Conservation (phyloP, 345 rosid genomes). For the Raphanus sativus region DNA sequence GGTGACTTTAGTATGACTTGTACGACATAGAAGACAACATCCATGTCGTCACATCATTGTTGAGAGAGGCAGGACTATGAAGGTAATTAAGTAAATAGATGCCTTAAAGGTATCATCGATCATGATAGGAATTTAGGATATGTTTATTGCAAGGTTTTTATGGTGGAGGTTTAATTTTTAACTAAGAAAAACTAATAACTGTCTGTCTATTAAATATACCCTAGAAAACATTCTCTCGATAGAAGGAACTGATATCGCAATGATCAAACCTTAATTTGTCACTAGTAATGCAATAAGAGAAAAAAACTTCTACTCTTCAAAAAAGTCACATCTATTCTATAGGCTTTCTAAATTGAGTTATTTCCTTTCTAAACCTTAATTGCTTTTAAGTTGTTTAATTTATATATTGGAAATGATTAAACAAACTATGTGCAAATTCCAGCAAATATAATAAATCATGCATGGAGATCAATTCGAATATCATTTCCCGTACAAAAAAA, state of each 20-base stretch:
- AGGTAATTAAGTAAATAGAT: no score
- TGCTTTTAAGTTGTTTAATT: not conserved
- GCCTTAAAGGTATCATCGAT: no score
- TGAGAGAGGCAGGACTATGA: not conserved
- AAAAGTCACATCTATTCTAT: not conserved
- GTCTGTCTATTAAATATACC: no score
- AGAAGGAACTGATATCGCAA: not conserved
- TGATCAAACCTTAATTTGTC: not conserved
- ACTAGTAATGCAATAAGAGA: not conserved
- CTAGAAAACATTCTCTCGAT: not conserved
- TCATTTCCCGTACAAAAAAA: not conserved
- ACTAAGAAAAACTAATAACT: no score
- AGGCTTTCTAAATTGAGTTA: not conserved
- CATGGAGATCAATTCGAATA: not conserved
- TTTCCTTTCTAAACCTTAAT: not conserved
- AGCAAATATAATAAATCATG: conserved; percentile 7
- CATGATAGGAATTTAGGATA: no score
- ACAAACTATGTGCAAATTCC: not conserved
- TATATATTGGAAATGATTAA: not conserved
- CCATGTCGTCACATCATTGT: not conserved
- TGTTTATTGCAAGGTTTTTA: no score
- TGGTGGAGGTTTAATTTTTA: no score
- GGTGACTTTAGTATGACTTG: not conserved
- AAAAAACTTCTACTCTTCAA: not conserved
- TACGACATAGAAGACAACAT: not conserved